These are phyloP conservation scores for Cornus controversa DNA, from an alignment of 148 eudicot species.

Conservation along the genomic window DNA sequence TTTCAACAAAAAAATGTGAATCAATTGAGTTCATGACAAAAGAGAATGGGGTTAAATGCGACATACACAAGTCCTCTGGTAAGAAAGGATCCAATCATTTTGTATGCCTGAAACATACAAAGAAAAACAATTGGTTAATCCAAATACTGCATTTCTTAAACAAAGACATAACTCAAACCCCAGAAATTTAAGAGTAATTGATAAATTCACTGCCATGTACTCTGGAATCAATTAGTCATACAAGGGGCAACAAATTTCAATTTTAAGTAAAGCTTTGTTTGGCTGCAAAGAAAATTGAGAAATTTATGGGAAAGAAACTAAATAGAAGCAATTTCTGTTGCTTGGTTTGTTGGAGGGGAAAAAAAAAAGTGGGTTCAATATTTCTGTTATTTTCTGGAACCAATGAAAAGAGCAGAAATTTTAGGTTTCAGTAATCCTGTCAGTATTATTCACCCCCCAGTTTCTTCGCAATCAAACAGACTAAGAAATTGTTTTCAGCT, in stretches of 20 bases:
- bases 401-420: background rate
- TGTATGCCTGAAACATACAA: constrained; percentile 49
- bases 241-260: background rate
- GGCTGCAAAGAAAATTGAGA: background rate
- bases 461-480: background rate
- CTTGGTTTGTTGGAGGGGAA: background rate
- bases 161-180: background rate
- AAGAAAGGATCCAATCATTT: constrained; percentile 83
- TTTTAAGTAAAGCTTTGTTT: background rate
- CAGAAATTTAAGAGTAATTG: background rate
- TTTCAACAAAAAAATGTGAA: background rate
- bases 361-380: background rate
- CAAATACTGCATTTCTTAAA: background rate
- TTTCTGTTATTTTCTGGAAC: background rate
- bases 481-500: background rate
- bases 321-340: background rate
- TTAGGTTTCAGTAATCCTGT: background rate
- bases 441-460: background rate
- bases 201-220: background rate
- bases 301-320: background rate
- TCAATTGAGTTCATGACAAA: background rate
- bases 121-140: constrained; percentile 12
- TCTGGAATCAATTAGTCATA: background rate
- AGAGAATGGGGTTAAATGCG: background rate
- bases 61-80: constrained; percentile 90